phyloP scores from a whole-genome alignment of 2,329 filamentous ascomycete genomes.

The Epichloe uncinata region DNA sequence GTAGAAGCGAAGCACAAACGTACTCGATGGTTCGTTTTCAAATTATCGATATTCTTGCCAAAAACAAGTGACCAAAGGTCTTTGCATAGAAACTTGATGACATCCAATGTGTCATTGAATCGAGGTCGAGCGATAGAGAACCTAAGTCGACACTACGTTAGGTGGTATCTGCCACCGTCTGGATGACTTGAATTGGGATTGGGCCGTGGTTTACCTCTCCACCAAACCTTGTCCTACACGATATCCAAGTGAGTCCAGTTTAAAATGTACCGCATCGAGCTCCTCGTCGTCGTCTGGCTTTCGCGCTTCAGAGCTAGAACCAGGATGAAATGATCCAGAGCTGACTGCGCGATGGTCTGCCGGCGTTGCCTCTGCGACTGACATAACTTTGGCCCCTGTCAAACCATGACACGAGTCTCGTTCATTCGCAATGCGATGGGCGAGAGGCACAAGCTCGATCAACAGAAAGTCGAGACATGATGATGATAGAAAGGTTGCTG shows the following conservation, averaged over 20 bases:
- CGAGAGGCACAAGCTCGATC: conserved; percentile 92
- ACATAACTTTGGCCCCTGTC: conserved; percentile 8
- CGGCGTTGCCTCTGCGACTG: conserved; percentile 7
- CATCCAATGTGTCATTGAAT: conserved; percentile 83
- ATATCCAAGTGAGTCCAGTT: conserved; percentile 77
- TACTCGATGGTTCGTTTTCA: conserved; percentile 94
- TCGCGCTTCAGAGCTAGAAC: conserved; percentile 9
- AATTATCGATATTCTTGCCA: conserved; percentile 93
- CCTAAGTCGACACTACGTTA: conserved; percentile 25
- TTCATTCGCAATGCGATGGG: conserved; percentile 71
- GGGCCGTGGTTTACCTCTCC: conserved; percentile 51
- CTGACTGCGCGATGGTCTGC: conserved; percentile 8
- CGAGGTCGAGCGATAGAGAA: conserved; percentile 75
- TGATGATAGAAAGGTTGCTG: conserved; percentile 62
- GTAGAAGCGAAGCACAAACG: conserved; percentile 9
- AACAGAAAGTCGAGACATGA: conserved; percentile 89
- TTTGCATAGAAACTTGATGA: conserved; percentile 98
- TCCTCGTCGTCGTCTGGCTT: conserved; percentile 60
- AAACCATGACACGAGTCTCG: conserved; percentile 34
- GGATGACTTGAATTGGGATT: not conserved
- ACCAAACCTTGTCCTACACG: conserved; percentile 84
- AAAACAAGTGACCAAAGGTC: conserved; percentile 93
- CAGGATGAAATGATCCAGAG: conserved; percentile 12
- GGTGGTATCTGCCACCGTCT: not conserved
- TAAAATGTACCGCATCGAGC: conserved; percentile 71